Evolutionary conservation across 768 basidiomycete species (phyloP), one percentile per base, ranked within the genome.

Genomic region (Galerina sulciceps): DNA sequence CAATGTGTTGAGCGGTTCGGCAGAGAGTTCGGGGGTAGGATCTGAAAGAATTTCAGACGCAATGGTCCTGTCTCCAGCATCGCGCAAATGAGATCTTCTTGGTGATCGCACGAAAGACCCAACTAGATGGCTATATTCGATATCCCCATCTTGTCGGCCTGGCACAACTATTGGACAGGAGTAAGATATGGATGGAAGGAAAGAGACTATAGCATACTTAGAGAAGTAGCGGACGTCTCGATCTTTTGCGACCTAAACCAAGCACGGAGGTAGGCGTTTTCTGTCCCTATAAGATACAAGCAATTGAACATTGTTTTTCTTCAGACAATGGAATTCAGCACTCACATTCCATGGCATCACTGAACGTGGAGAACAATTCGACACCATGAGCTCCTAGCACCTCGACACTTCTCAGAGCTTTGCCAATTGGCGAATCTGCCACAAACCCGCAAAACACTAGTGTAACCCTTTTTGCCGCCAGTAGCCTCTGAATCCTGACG

Each of bases 311-410:
- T 17, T 13, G 31, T 34, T 18, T 4, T 14, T 20, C 17, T 41
- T 64, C 46, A 36, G 20, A 17, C 0, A 4, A 36, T 44, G 46
- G 59, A 17, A 17, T 11, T 22, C 31, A 4, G 45, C 14, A 79
- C 90, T 70, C 67, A 92, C 91, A 96, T 73, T 99, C 96, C 80
- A 98, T 84, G 0, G 94, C 96, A 61, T 97, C 93, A 64, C 90
- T 95, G 65, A 95, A 79, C 6, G 85, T 87, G 55, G 81, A 79
- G 65, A 97, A 95, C 14, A 92, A 69, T 74, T 96, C 94, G 13
- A 97, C 94, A 5, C 86, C 81, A 0, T 84, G 81, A 20, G 87
- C 82, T n/a, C 86, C 84, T 38, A 97, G 82, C 1, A 98, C 82
- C 8, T 87, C 90, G 0, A 96, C 96, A 50, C 86, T 88, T 41